Base-by-base conservation (phyloP, 495 filamentous ascomycete species). In the Trypethelium eluteriae region DNA sequence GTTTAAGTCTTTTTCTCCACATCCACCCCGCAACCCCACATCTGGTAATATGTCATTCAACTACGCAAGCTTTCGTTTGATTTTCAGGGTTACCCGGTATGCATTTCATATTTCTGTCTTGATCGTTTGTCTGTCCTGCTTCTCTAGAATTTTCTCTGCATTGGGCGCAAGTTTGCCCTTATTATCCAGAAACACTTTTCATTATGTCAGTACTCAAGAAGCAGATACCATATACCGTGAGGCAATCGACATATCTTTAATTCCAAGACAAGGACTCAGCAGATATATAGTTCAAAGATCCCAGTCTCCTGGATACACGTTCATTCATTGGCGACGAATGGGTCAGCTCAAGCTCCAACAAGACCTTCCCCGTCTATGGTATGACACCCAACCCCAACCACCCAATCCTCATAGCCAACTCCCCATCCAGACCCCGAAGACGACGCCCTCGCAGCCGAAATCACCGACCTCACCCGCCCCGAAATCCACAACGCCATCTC, bases 251-350 rank as follows among this genome's bases (percentile, higher is more conserved):
- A 35, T 18, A 5, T 36, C 25, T 11, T 3, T 18, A 35, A 2
- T n/a, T 7, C 18, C 53, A 10, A 18, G 32, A 32, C 0, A 14
- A 10, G 9, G 0, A 10, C n/a, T 41, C 25, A 25, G 0, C 7
- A 64, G 34, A 11, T 4, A n/a, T 2, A 35, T 36, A 90, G 90
- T 85, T 96, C 72, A 92, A 88, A 78, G 92, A 96, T 71, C 83
- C 84, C 38, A 90, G 89, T 3, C 84, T 96, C 35, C 85, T 96
- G 72, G 92, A 91, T 75, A 78, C 84, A 46, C 79, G 89, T 67
- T 86, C 83, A 68, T 96, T 92, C 72, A 86, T 96, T 70, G 91
- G 95, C 76, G 90, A 90, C 70, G 85, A 92, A 79, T 96, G 89
- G 88, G 81, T 94, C 61, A 81, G 80, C 64, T 86, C 90, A 47